Percentiles rank a stretch among this genome's conserved stretches.
Evolutionary conservation across 257 asterid genomes (phyloP).

Genomic region (Schizonepeta tenuifolia): DNA sequence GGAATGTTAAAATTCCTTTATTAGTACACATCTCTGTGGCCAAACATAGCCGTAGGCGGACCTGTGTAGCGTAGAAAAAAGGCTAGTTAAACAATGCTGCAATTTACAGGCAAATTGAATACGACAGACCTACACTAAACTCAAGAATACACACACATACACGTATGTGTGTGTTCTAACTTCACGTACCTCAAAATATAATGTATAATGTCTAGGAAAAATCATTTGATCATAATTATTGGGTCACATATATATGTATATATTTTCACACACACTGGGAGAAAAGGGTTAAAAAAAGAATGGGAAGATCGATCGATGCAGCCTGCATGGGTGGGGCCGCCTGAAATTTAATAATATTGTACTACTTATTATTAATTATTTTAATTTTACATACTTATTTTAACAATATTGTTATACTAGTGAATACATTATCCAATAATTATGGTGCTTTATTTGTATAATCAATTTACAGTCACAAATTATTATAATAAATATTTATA

Average conservation of each 20-base stretch:
- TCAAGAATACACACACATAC: slow-evolving; percentile 40
- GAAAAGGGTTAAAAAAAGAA: slow-evolving; percentile 25
- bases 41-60: slow-evolving; percentile 28
- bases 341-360: no score
- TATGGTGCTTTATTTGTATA: not conserved
- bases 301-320: no score
- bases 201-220: slow-evolving; percentile 17
- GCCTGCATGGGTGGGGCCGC: no score
- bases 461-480: no score
- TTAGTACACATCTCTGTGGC: not conserved
- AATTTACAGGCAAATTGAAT: slow-evolving; percentile 33
- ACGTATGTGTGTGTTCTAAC: not conserved
- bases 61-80: slow-evolving; percentile 29
- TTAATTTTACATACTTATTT: no score
- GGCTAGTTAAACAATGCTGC: slow-evolving; percentile 31
- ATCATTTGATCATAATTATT: slow-evolving; percentile 46
- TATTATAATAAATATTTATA: no score
- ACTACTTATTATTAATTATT: no score
- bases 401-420: no score
- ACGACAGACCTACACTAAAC: slow-evolving; percentile 51
- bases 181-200: not conserved
- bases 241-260: slow-evolving; percentile 4
- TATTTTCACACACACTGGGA: slow-evolving; percentile 13
- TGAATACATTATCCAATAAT: no score
- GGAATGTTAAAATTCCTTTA: slow-evolving; percentile 5